These are phyloP conservation scores for Ganoderma lingzhi DNA, from an alignment of 1,284 basidiomycete species.

Conservation along the genomic window DNA sequence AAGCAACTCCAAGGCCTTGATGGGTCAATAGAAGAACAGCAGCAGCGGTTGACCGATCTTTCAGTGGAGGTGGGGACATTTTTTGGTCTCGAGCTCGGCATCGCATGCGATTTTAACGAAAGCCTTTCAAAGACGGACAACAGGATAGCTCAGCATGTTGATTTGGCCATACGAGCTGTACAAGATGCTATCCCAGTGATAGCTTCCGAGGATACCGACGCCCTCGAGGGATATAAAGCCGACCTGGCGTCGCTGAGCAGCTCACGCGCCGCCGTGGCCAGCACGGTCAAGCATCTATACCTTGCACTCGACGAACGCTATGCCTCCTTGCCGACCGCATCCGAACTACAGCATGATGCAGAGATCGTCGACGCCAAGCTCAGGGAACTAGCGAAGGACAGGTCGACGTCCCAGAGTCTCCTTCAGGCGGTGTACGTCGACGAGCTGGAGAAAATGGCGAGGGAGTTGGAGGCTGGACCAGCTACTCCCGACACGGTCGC, in stretches of 20 bases:
- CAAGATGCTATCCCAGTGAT: constrained; percentile 2
- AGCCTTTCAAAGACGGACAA: constrained; percentile 11
- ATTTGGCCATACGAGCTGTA: constrained; percentile 4
- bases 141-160: constrained; percentile 1
- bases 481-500: background rate
- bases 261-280: background rate
- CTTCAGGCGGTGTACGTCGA: constrained; percentile 22
- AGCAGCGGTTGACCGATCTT: constrained; percentile 30
- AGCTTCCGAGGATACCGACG: background rate
- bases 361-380: background rate
- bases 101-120: background rate
- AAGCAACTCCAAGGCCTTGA: constrained; percentile 21
- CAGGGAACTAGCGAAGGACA: background rate
- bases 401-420: background rate
- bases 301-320: constrained; percentile 19
- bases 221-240: constrained; percentile 2
- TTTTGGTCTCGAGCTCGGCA: background rate
- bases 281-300: constrained; percentile 17
- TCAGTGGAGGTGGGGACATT: constrained; percentile 24
- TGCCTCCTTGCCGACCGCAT: constrained; percentile 9
- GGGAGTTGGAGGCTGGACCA: constrained; percentile 16
- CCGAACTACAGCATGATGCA: constrained; percentile 17
- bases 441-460: constrained; percentile 25
- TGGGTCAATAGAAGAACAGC: constrained; percentile 14
- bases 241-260: constrained; percentile 11